Evolutionary conservation across 768 basidiomycete genomes (phyloP).

Genomic region (Fibroporia radiculosa): DNA sequence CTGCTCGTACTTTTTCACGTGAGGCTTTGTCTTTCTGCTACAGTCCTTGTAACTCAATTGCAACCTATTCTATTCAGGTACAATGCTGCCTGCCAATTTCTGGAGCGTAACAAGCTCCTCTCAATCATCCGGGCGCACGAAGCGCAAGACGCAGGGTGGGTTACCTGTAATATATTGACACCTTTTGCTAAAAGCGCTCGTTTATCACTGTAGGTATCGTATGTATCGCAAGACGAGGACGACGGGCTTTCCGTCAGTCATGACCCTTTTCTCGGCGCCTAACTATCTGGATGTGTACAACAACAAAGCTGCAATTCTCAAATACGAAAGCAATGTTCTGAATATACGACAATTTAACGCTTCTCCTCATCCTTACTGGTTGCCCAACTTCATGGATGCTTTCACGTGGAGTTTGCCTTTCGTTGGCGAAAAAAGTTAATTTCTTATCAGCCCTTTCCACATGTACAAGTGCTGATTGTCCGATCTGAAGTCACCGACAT

Average conservation of each 20-base stretch:
- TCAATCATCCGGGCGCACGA: constrained; percentile 98
- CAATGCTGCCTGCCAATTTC: constrained; percentile 93
- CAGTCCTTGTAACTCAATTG: background rate
- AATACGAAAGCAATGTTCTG: constrained; percentile 98
- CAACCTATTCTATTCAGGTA: constrained; percentile 46
- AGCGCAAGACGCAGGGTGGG: constrained; percentile 95
- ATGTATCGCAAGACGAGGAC: constrained; percentile 99
- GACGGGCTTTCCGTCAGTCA: constrained; percentile 97
- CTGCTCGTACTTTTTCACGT: constrained; percentile 95
- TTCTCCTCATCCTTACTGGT: constrained; percentile 90
- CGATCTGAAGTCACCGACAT: constrained; percentile 82
- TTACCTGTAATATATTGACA: constrained; percentile 1
- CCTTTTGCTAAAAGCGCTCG: background rate
- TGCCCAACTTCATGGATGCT: constrained; percentile 97
- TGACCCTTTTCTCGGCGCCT: constrained; percentile 99
- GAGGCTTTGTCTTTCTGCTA: constrained; percentile 29
- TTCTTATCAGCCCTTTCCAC: background rate
- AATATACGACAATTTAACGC: constrained; percentile 98
- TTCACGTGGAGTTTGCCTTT: constrained; percentile 98
- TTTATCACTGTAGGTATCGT: constrained; percentile 59
- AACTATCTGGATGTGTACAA: constrained; percentile 99
- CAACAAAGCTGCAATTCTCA: constrained; percentile 98
- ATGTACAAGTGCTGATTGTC: background rate
- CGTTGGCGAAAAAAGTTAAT: constrained; percentile 91
- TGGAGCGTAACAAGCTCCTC: constrained; percentile 93